phyloP scores from a whole-genome alignment of 2,329 filamentous ascomycete genomes.

The Corinectria fuckeliana region DNA sequence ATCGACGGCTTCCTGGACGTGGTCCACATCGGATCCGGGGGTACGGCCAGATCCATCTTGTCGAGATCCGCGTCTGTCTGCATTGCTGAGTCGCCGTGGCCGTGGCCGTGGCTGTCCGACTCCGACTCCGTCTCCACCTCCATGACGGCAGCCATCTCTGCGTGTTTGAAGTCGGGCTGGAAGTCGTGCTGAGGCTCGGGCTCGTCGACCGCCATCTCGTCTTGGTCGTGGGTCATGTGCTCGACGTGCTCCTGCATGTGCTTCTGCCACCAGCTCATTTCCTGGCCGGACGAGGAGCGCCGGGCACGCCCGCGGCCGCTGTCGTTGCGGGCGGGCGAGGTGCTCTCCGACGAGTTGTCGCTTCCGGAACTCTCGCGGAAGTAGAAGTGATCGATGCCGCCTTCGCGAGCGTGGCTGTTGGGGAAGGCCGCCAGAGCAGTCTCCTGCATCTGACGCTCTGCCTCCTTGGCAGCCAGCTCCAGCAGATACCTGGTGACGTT shows the following conservation, averaged over 20 bases:
- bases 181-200: constrained; percentile 25
- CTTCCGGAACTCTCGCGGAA: constrained; percentile 69
- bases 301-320: constrained; percentile 42
- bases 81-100: constrained; percentile 38
- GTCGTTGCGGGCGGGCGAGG: constrained; percentile 41
- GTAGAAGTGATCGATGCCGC: constrained; percentile 74
- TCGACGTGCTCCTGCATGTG: constrained; percentile 83
- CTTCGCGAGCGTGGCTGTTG: constrained; percentile 72
- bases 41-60: constrained; percentile 49
- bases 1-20: constrained; percentile 45
- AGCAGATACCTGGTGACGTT: constrained; percentile 78
- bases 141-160: constrained; percentile 29
- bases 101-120: constrained; percentile 26
- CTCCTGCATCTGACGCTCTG: constrained; percentile 80
- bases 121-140: constrained; percentile 30
- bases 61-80: constrained; percentile 51
- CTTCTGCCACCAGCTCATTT: constrained; percentile 75
- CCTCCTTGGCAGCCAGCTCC: constrained; percentile 79
- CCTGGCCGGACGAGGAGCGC: constrained; percentile 67
- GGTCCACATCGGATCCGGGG: constrained; percentile 52
- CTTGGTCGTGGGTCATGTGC: constrained; percentile 59
- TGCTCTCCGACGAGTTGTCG: constrained; percentile 53
- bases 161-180: constrained; percentile 21
- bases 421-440: constrained; percentile 78
- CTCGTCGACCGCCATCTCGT: constrained; percentile 40